These are phyloP conservation scores for Pulveroboletus sp. DNA, from an alignment of 768 basidiomycete genomes.

Conservation along the genomic window DNA sequence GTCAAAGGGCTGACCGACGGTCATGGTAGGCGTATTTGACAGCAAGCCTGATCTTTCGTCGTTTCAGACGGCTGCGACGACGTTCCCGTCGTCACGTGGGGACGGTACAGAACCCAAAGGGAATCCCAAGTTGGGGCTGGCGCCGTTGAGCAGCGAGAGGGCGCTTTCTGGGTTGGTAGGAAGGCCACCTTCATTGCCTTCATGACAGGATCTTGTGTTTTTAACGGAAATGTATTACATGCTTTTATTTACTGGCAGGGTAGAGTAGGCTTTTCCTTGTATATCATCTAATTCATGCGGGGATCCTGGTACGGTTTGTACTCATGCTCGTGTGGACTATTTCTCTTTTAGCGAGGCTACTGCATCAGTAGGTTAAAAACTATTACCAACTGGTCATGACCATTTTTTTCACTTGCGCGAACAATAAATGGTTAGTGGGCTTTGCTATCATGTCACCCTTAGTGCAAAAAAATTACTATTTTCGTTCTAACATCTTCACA, in stretches of 20 bases:
- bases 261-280: slow-evolving; percentile 5
- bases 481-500: too few species aligned
- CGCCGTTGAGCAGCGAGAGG: slow-evolving; percentile 35
- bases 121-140: slow-evolving; percentile 35
- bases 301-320: neutral
- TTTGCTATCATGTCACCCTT: too few species aligned
- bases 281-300: neutral
- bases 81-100: slow-evolving; percentile 11
- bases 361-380: too few species aligned
- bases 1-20: neutral
- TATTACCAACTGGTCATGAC: too few species aligned
- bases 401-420: too few species aligned
- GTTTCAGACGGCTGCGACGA: slow-evolving; percentile 26
- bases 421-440: too few species aligned
- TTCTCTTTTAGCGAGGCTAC: too few species aligned
- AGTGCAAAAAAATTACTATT: too few species aligned
- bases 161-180: slow-evolving; percentile 26
- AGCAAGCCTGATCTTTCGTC: slow-evolving; percentile 33
- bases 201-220: slow-evolving; percentile 4
- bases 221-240: neutral
- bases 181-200: slow-evolving; percentile 15
- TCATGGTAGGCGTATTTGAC: slow-evolving; percentile 30
- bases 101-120: slow-evolving; percentile 25
- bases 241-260: slow-evolving; percentile 11
- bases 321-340: too few species aligned